Percentiles rank a stretch among this genome's conserved stretches.
Conservation (phyloP, 345 rosid genomes). For the Triadica sebifera region DNA sequence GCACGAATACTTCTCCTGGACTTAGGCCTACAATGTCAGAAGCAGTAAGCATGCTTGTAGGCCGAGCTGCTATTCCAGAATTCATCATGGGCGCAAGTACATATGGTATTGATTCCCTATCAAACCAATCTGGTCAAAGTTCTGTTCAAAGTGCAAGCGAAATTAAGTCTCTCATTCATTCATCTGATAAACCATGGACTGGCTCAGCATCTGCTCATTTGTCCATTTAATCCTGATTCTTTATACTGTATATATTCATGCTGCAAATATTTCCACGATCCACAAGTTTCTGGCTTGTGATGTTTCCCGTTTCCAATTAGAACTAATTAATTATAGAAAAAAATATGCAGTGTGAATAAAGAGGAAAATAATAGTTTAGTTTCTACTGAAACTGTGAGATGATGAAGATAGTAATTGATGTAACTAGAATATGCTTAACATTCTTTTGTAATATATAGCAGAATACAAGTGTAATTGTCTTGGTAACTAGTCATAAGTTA, state of each 20-base stretch:
- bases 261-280: not conserved
- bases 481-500: not conserved
- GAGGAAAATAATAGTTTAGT: not conserved
- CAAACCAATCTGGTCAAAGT: not conserved
- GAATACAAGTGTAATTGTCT: not conserved
- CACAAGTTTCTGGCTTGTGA: not conserved
- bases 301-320: not conserved
- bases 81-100: conserved; percentile 1
- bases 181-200: not conserved
- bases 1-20: conserved; percentile 29
- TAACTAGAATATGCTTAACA: too few species aligned
- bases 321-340: not conserved
- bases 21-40: conserved; percentile 36
- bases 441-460: too few species aligned
- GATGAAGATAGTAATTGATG: not conserved
- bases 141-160: not conserved
- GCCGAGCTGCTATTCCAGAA: conserved; percentile 20
- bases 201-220: not conserved
- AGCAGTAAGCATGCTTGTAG: conserved; percentile 37
- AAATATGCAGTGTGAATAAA: not conserved
- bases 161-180: not conserved
- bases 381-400: too few species aligned
- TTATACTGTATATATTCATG: not conserved
- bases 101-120: not conserved
- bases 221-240: conserved; percentile 4